Evolutionary conservation across 2,329 filamentous ascomycete genomes (phyloP).

Genomic region (Colletotrichum sp.): DNA sequence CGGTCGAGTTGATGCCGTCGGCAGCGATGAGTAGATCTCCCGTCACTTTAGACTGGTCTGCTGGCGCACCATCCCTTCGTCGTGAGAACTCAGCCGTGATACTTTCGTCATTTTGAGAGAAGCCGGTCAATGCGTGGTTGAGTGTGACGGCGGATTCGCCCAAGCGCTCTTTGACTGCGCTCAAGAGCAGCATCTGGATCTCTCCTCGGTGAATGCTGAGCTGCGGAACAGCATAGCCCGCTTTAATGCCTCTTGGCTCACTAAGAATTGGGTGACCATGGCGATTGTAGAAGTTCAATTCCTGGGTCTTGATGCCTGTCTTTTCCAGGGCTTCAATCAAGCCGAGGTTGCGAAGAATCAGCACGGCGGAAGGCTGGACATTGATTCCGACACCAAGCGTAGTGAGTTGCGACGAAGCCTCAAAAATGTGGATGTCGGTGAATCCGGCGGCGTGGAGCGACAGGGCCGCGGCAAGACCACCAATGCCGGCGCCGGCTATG

Average conservation of each 20-base stretch:
- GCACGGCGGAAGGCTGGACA: not conserved
- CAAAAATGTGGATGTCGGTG: conserved; percentile 10
- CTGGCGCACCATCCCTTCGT: not conserved
- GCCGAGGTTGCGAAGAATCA: conserved; percentile 10
- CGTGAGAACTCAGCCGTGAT: not conserved
- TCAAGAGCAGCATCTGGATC: conserved; percentile 2
- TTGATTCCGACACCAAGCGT: conserved; percentile 13
- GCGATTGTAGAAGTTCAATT: conserved; percentile 14
- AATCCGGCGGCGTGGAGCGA: conserved; percentile 13
- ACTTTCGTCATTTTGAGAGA: not conserved
- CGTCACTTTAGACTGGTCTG: not conserved
- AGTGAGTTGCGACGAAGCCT: conserved; percentile 6
- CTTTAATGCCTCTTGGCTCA: not conserved
- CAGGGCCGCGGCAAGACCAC: conserved; percentile 10
- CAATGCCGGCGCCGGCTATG: conserved; percentile 28
- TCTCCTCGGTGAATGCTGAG: conserved; percentile 8
- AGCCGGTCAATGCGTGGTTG: conserved; percentile 3
- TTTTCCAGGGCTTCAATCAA: not conserved
- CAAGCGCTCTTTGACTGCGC: not conserved
- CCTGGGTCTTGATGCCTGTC: conserved; percentile 5
- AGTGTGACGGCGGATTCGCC: not conserved
- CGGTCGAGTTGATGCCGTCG: conserved; percentile 15
- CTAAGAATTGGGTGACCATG: conserved; percentile 6
- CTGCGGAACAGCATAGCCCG: not conserved
- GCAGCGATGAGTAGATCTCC: conserved; percentile 5